Base-by-base conservation (phyloP, 2,329 filamentous ascomycete species). In the Arthroderma sp. region DNA sequence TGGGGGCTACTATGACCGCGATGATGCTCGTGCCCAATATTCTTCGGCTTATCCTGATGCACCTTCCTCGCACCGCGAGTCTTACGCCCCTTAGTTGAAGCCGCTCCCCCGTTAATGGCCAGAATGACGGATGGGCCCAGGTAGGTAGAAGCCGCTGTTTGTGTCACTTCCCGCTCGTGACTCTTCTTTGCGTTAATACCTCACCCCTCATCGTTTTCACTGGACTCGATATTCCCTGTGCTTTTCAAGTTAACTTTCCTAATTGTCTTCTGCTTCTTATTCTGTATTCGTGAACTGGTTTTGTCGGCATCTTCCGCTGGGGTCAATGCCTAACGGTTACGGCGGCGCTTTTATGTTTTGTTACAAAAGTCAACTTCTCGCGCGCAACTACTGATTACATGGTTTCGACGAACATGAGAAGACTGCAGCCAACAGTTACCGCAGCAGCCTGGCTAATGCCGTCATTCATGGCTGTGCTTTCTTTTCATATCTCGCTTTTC, bases 1-100 rank as follows among this genome's bases (percentile, higher is more conserved):
- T 53, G 64, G 70, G 48, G 64, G 64, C 45, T 74, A 74, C 59
- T 74, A 75, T 53, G 70, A 73, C 52, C 70, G 71, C 54, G 71
- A 74, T 54, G 61, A 63, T 49, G 53, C 58, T 43, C 55, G 64
- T 59, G 68, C 69, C 52, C 69, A 71, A 54, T 63, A 63, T 54
- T 68, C 68, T 49, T 51, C 45, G 37, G 42, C 40, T 36, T 64
- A 64, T 33, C 58, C 66, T 31, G 55, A 58, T 51, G 42, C 47
- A 38, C 60, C 63, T 49, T 54, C 62, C 29, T 22, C 15, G 15
- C 55, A 61, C 29, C 64, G 64, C 51, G 63, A 63, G 48, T 48
- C 54, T 36, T 56, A 58, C 46, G 59, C 61, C 29, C 52, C 58
- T 28, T 63, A 63, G 15, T 50, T 53, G 49, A 38, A 50, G 55